Evolutionary conservation across 2,329 filamentous ascomycete genomes (phyloP).

Genomic region (Pestalotiopsis sp.): DNA sequence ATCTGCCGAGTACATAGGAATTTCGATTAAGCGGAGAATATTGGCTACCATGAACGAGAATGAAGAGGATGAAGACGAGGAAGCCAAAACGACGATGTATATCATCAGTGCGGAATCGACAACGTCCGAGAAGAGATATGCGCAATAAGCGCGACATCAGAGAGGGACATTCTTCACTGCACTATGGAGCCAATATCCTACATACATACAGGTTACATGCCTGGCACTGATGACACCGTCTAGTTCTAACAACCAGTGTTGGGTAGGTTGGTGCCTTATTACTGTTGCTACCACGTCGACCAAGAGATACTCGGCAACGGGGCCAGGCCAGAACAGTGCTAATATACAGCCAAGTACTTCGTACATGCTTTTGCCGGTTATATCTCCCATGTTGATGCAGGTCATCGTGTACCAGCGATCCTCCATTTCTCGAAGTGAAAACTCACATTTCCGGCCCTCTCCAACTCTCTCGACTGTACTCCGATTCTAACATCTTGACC

Average conservation of each 20-base stretch:
- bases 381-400: no score
- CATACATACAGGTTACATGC: neutral
- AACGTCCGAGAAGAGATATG: neutral
- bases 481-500: no score
- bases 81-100: neutral
- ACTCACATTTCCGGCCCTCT: no score
- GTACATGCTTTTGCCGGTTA: no score
- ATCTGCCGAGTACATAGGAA: neutral
- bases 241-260: neutral
- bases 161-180: neutral
- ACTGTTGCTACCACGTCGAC: neutral
- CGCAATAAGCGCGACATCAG: neutral
- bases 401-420: no score
- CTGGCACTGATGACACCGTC: no score
- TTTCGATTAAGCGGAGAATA: neutral
- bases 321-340: no score
- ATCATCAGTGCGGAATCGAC: neutral
- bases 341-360: no score
- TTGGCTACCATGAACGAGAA: neutral
- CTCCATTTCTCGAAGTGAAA: no score
- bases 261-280: neutral
- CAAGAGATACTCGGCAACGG: no score
- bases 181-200: neutral
- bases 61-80: neutral
- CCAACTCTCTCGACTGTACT: no score